phyloP scores from a whole-genome alignment of 2,329 filamentous ascomycete genomes.

The Cercospora brassicicola region DNA sequence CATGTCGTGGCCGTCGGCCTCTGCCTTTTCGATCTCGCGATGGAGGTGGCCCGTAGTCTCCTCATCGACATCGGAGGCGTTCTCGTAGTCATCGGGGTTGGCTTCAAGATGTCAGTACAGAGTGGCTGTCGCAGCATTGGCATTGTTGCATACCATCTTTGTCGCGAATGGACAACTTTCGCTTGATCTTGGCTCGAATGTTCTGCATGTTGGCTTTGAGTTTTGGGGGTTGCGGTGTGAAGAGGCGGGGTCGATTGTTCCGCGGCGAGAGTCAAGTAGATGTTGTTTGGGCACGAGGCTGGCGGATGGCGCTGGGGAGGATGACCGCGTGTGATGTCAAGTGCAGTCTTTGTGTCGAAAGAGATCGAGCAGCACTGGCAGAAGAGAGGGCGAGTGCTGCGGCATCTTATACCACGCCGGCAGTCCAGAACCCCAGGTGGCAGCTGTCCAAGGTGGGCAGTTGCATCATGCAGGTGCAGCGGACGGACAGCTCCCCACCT shows the following conservation, averaged over 20 bases:
- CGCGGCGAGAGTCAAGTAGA: background rate
- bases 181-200: conserved; percentile 41
- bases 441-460: conserved; percentile 2
- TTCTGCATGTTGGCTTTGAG: conserved; percentile 35
- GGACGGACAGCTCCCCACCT: background rate
- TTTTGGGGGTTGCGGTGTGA: conserved; percentile 4
- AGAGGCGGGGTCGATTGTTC: background rate
- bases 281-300: background rate
- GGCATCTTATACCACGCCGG: conserved; percentile 2
- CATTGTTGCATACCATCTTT: conserved; percentile 36
- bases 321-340: conserved; percentile 5
- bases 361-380: background rate
- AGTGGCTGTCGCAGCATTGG: background rate
- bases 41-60: conserved; percentile 42
- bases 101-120: conserved; percentile 21
- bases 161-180: conserved; percentile 42
- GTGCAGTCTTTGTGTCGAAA: background rate
- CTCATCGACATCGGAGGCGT: conserved; percentile 41
- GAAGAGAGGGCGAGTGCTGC: background rate
- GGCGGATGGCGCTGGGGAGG: background rate
- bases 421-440: conserved; percentile 9
- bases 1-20: conserved; percentile 34
- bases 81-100: conserved; percentile 35
- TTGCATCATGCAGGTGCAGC: conserved; percentile 9
- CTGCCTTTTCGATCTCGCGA: conserved; percentile 39